Evolutionary conservation across 2,329 filamentous ascomycete species (phyloP).

Genomic region (Apiospora arundinis): DNA sequence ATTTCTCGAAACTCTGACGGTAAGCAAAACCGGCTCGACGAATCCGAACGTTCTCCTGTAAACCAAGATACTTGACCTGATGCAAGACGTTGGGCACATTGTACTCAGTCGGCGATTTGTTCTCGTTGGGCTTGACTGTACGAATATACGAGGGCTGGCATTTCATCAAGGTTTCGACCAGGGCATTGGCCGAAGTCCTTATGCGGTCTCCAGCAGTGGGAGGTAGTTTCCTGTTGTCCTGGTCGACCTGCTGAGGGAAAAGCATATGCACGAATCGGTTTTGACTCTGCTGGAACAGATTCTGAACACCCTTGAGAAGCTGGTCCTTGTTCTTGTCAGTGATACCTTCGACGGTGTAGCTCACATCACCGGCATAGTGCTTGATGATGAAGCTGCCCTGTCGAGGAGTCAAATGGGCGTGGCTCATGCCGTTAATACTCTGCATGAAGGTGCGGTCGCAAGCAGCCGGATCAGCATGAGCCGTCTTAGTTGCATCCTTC

Average conservation of each 20-base stretch:
- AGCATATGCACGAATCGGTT: constrained; percentile 87
- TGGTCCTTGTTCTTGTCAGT: constrained; percentile 99
- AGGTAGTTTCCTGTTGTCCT: constrained; percentile 92
- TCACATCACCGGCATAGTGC: constrained; percentile 97
- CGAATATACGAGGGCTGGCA: constrained; percentile 97
- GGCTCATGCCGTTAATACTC: constrained; percentile 86
- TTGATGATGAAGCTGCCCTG: constrained; percentile 98
- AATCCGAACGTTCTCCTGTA: constrained; percentile 99
- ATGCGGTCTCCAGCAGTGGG: constrained; percentile 97
- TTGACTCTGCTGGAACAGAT: constrained; percentile 80
- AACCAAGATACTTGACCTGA: constrained; percentile 97
- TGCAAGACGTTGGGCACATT: constrained; percentile 92
- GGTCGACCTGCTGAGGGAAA: constrained; percentile 92
- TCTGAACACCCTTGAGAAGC: constrained; percentile 90
- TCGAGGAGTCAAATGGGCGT: constrained; percentile 87
- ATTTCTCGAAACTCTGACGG: constrained; percentile 96
- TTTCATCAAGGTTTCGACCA: constrained; percentile 96
- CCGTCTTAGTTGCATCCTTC: constrained; percentile 98
- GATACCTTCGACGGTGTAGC: constrained; percentile 93
- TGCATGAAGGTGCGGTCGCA: constrained; percentile 97
- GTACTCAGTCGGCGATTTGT: constrained; percentile 94
- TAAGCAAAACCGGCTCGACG: constrained; percentile 96
- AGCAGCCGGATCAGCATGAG: constrained; percentile 91
- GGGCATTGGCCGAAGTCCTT: constrained; percentile 89
- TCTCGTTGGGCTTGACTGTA: constrained; percentile 99